Percentiles rank a stretch among this genome's conserved stretches.
These are phyloP conservation scores for Alternaria dauci DNA, from an alignment of 2,329 filamentous ascomycete genomes.

Conservation along the genomic window DNA sequence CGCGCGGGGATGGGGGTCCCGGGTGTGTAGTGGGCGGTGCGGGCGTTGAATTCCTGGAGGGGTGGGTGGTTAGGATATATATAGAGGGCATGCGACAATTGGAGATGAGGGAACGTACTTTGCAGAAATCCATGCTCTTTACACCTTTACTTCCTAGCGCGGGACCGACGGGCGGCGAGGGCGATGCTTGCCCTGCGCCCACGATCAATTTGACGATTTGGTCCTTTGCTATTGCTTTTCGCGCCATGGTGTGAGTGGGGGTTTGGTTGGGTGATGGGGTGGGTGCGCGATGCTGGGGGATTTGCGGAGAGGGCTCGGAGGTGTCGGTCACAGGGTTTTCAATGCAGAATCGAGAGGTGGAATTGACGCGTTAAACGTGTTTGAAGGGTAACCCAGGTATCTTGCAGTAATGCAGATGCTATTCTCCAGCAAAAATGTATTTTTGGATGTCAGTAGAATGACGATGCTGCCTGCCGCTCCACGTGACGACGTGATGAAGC, in stretches of 20 bases:
- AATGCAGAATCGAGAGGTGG: not conserved
- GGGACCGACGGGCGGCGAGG: constrained; percentile 94
- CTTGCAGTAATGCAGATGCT: not conserved
- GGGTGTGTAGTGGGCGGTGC: constrained; percentile 81
- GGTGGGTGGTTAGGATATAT: not conserved
- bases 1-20: constrained; percentile 90
- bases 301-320: constrained; percentile 34
- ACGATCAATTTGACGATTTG: constrained; percentile 94
- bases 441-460: not conserved
- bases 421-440: not conserved
- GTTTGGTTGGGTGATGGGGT: constrained; percentile 6
- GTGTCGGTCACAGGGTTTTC: constrained; percentile 30
- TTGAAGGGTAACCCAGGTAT: not conserved
- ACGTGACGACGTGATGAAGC: constrained; percentile 28
- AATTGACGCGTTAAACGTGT: not conserved
- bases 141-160: constrained; percentile 97
- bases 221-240: constrained; percentile 48
- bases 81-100: not conserved
- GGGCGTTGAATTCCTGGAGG: constrained; percentile 90
- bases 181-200: constrained; percentile 91
- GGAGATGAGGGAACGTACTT: constrained; percentile 15
- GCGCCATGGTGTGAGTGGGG: constrained; percentile 42
- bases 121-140: constrained; percentile 99
- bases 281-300: constrained; percentile 14
- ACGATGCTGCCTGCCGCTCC: not conserved